Percentiles rank a stretch among this genome's conserved stretches.
phyloP scores from a whole-genome alignment of 2,329 filamentous ascomycete genomes.

The Didymosphaeria variabile region DNA sequence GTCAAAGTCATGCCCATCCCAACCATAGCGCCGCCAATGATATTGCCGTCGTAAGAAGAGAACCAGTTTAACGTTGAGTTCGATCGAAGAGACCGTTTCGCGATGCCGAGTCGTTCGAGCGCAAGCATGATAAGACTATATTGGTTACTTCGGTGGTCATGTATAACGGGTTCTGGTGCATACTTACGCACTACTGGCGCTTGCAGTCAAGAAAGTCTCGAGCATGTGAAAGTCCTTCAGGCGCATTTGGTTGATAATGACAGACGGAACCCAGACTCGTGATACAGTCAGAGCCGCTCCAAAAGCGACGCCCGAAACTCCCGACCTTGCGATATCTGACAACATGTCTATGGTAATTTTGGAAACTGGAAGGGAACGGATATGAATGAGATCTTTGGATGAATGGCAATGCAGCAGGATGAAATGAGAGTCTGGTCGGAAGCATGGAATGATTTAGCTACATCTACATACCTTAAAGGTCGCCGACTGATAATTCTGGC shows the following conservation, averaged over 20 bases:
- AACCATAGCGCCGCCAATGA: slow-evolving; percentile 69
- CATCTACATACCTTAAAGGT: no score
- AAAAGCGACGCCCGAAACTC: slow-evolving; percentile 2
- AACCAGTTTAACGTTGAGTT: no score
- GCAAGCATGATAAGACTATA: background rate
- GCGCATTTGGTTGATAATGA: slow-evolving; percentile 21
- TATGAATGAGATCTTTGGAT: no score
- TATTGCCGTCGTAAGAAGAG: slow-evolving; percentile 67
- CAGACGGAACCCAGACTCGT: slow-evolving; percentile 18
- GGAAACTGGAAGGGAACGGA: no score
- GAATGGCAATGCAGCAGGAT: no score
- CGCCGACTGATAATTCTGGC: no score
- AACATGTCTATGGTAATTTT: no score
- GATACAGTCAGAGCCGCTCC: slow-evolving; percentile 22
- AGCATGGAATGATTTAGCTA: no score
- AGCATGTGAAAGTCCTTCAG: slow-evolving; percentile 22
- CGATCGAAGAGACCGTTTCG: slow-evolving; percentile 1
- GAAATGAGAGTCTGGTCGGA: no score
- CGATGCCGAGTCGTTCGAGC: background rate
- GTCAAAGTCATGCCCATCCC: slow-evolving; percentile 73
- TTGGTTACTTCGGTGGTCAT: background rate
- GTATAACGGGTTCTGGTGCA: background rate
- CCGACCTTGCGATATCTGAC: no score
- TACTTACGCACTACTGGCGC: slow-evolving; percentile 22
- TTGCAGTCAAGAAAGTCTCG: slow-evolving; percentile 23